Conservation (phyloP, 164 flowering plant genomes). For the Santalum album region DNA sequence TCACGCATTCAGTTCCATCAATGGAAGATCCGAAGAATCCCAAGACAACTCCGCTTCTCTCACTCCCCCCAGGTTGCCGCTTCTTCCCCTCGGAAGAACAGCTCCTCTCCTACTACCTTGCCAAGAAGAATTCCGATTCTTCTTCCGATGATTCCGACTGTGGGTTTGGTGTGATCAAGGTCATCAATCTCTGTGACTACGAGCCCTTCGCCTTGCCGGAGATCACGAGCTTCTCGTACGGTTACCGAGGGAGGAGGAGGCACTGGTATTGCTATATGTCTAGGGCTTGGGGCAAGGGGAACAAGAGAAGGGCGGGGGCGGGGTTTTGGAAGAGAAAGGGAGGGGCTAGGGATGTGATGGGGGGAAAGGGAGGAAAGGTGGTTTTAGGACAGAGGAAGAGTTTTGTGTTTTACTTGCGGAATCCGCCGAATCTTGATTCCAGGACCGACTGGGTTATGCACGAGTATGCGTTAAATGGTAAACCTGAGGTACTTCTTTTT, state of each 20-base stretch:
- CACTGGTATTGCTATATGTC: constrained; percentile 47
- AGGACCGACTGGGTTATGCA: constrained; percentile 51
- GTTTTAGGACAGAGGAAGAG: constrained; percentile 30
- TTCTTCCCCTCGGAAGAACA: constrained; percentile 47
- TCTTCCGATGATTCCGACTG: background rate
- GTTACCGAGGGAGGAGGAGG: constrained; percentile 31
- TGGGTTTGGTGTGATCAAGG: constrained; percentile 24
- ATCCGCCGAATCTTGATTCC: constrained; percentile 14
- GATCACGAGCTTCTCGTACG: constrained; percentile 29
- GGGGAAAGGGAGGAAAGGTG: constrained; percentile 16
- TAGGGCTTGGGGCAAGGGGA: constrained; percentile 10
- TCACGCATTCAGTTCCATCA: background rate
- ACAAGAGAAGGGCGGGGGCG: constrained; percentile 22
- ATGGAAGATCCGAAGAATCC: constrained; percentile 24
- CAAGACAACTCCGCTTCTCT: background rate
- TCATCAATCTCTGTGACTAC: constrained; percentile 34
- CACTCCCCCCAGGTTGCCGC: constrained; percentile 44
- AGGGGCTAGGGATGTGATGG: constrained; percentile 25
- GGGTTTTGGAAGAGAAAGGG: constrained; percentile 52
- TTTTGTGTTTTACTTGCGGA: constrained; percentile 38
- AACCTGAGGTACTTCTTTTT: constrained; percentile 19
- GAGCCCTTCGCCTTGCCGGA: constrained; percentile 43
- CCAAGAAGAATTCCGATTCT: constrained; percentile 23
- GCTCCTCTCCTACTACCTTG: constrained; percentile 36
- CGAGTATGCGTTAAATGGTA: constrained; percentile 40